These are phyloP conservation scores for Favolaschia claudopus DNA, from an alignment of 768 basidiomycete species.

Conservation along the genomic window DNA sequence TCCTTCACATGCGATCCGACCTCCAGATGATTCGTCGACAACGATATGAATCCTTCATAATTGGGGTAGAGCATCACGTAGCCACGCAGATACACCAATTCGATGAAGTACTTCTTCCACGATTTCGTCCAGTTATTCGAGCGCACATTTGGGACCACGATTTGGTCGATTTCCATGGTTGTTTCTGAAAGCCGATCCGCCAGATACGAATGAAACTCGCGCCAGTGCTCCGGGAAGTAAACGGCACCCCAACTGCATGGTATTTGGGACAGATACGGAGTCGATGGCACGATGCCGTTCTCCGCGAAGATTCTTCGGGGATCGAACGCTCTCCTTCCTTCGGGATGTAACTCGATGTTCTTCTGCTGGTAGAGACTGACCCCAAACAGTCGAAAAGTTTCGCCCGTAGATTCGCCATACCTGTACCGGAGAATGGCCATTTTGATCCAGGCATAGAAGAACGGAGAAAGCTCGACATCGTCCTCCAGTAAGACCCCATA, in stretches of 20 bases:
- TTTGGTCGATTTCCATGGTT: slow-evolving; percentile 44
- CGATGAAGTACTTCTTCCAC: slow-evolving; percentile 93
- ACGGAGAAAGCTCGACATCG: slow-evolving; percentile 83
- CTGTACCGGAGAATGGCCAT: slow-evolving; percentile 81
- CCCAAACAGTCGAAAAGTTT: slow-evolving; percentile 67
- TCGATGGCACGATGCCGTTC: slow-evolving; percentile 49
- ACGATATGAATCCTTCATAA: slow-evolving; percentile 69
- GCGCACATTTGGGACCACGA: slow-evolving; percentile 76
- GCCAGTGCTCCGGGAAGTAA: slow-evolving; percentile 91
- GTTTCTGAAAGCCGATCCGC: slow-evolving; percentile 68
- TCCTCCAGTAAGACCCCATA: slow-evolving; percentile 88
- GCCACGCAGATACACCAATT: slow-evolving; percentile 80
- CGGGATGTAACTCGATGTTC: slow-evolving; percentile 72
- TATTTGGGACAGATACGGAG: slow-evolving; percentile 85
- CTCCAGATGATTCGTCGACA: slow-evolving; percentile 93
- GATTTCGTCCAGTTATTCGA: slow-evolving; percentile 84
- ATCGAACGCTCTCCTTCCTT: slow-evolving; percentile 73
- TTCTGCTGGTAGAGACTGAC: slow-evolving; percentile 90
- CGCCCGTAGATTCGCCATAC: slow-evolving; percentile 58
- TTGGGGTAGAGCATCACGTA: slow-evolving; percentile 93
- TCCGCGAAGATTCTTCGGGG: slow-evolving; percentile 64
- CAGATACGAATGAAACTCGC: slow-evolving; percentile 85
- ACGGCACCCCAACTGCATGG: slow-evolving; percentile 94
- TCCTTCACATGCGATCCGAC: slow-evolving; percentile 80
- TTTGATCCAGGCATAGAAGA: slow-evolving; percentile 89